Base-by-base conservation (phyloP, 2,329 filamentous ascomycete genomes). In the Colletotrichum neosansevieriae region DNA sequence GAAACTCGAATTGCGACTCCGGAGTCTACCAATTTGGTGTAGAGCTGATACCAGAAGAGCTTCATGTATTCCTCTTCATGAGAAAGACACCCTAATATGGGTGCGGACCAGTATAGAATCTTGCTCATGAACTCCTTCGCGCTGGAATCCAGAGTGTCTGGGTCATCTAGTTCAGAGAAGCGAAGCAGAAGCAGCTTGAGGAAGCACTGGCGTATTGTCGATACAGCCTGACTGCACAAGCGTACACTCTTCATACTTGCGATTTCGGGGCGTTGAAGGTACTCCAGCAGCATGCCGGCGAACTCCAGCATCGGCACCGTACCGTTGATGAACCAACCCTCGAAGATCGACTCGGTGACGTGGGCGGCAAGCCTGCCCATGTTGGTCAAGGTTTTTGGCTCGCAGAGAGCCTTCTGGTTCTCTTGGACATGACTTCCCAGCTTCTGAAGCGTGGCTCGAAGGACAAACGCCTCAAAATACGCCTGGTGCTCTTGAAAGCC, bases 301-400 rank as follows among this genome's bases (percentile, higher is more conserved):
- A 98, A 97, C 74, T 98, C 94, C 36, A 98, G 86, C 73, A 96
- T 87, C 4, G 89, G 86, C 73, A 94, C 92, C 1, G 93, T 93
- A 1, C 95, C 95, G 72, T 96, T 91, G 71, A 98, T 88, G 75
- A 98, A 98, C 93, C 94, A 98, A 15, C 96, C 96, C 79, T 98
- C 96, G 72, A 96, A 98, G 12, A 97, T 91, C 6, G 94, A 93
- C 77, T 99, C 96, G 0, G 92, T 89, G 76, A 98, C 87, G 75
- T 98, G 93, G 3, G 88, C 83, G 36, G 91, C 89, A 71, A 98
- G 92, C 12, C 94, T 89, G 1, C 92, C 91, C 75, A 99, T 84
- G 72, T 99, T 99, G 4, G 92, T 95, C 57, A 99, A 83, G 1
- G 97, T 88, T 69, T 91, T 90, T 1, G 96, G 93, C 76, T 98